Evolutionary conservation across 805 yeast genomes (phyloP), one percentile per base, ranked within the genome.

Genomic region (Metschnikowia lochheadii): DNA sequence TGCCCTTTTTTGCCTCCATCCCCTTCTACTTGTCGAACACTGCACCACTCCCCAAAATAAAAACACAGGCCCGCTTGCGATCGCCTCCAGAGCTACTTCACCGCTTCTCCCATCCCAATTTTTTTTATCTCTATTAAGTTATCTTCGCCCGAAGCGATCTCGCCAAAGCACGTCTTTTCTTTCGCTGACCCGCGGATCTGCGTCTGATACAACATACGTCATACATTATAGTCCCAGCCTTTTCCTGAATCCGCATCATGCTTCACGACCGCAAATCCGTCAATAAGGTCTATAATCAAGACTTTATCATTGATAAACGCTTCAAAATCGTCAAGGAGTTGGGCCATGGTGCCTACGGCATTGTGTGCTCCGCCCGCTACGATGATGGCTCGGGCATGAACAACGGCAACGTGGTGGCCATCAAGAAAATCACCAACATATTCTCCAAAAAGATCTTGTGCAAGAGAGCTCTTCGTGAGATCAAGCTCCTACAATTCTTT

Each of bases 331-430:
- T 89, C 51, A 88, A 91, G 62, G 98, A 94, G 60, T 79, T 94
- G 37, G 99, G 99, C 5, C 97, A 94, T 61, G 99, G 99, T 11
- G 98, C 99, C 0, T 94, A 94, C 63, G 99, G 99, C 39, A 85
- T 92, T 3, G 99, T 94, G 5, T 92, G 97, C 63, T 87, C 96
- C 0, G 99, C 99, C 15, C 81, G 84, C 59, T 91, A 90, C 66
- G 88, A 84, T 46, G 92, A 86, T 42, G 91, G 90, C 6, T 47
- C 60, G 10, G 54, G 59, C 5, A 51, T 59, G 31, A 56, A 58
- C 6, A 70, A 63, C 17, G 73, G 74, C 13, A 67, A 67, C 48
- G 70, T 61, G 50, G 97, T 94, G 31, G 99, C 99, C 21, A 90
- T 94, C 63, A 94, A 94, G 69, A 94, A 94, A 65, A 92, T 94